Evolutionary conservation across 2,329 filamentous ascomycete species (phyloP).

Genomic region (Ustilaginoidea virens): DNA sequence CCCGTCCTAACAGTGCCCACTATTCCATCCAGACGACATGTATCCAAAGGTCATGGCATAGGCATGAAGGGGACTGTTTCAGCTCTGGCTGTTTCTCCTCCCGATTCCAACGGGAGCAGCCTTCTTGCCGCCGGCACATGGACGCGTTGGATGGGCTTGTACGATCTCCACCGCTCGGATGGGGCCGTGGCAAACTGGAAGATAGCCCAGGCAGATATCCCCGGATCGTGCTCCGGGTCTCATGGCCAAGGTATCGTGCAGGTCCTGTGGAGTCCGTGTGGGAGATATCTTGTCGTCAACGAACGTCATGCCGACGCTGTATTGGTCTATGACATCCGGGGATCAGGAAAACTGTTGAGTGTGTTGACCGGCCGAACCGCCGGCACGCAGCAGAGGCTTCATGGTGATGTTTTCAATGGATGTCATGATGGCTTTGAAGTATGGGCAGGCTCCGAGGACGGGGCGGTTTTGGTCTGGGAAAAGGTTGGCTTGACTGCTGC

Average conservation of each 20-base stretch:
- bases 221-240: conserved; percentile 13
- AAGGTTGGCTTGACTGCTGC: conserved; percentile 33
- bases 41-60: conserved; percentile 43
- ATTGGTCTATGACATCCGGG: conserved; percentile 48
- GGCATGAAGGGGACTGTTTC: conserved; percentile 50
- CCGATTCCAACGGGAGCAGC: conserved; percentile 15
- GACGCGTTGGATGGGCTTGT: conserved; percentile 46
- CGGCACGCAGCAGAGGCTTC: conserved; percentile 38
- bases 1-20: conserved; percentile 41
- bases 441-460: conserved; percentile 43
- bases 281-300: conserved; percentile 45
- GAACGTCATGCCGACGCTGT: conserved; percentile 40
- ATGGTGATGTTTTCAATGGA: conserved; percentile 37
- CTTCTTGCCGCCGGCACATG: conserved; percentile 47
- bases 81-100: conserved; percentile 32
- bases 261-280: conserved; percentile 46
- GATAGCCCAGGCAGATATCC: conserved; percentile 38
- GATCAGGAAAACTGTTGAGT: conserved; percentile 39
- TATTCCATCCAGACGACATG: conserved; percentile 43
- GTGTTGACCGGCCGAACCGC: conserved; percentile 34
- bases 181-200: conserved; percentile 42
- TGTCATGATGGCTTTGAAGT: conserved; percentile 35
- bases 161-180: conserved; percentile 41
- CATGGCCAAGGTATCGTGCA: conserved; percentile 47
- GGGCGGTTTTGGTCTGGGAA: conserved; percentile 43